Evolutionary conservation across 192 early-diverging fungal genomes (phyloP).

Genomic region (Backusella psychrophila): DNA sequence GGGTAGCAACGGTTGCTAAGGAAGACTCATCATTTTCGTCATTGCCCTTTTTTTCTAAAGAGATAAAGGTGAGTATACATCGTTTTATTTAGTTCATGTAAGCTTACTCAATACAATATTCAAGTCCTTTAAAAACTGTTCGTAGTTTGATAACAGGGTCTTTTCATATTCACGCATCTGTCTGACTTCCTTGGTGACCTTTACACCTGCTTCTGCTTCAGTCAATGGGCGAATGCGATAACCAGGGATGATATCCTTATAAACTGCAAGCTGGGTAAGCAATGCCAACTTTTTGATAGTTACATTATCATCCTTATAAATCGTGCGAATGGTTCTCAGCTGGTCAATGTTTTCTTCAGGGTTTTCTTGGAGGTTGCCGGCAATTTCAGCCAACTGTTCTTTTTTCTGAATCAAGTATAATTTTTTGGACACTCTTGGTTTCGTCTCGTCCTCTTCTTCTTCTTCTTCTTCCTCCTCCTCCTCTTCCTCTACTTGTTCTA

Average conservation of each 20-base stretch:
- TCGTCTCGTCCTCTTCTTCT: constrained; percentile 22
- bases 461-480: constrained; percentile 27
- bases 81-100: neutral
- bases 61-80: neutral
- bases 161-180: constrained; percentile 87
- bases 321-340: constrained; percentile 65
- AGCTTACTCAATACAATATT: constrained; percentile 41
- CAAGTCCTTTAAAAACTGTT: constrained; percentile 78
- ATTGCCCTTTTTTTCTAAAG: constrained; percentile 34
- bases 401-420: constrained; percentile 59
- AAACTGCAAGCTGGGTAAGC: constrained; percentile 89
- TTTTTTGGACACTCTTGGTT: constrained; percentile 53
- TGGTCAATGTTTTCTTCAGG: constrained; percentile 73
- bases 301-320: constrained; percentile 61
- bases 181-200: constrained; percentile 89
- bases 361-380: constrained; percentile 75
- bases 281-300: constrained; percentile 74
- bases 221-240: constrained; percentile 91
- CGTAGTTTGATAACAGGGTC: constrained; percentile 76
- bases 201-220: constrained; percentile 70
- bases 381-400: constrained; percentile 79
- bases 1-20: constrained; percentile 61
- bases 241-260: constrained; percentile 92
- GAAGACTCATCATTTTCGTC: constrained; percentile 33
- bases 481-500: constrained; percentile 11